Percentiles rank a stretch among this genome's conserved stretches.
Conservation (phyloP, 805 yeast species). For the Brettanomyces nanus region DNA sequence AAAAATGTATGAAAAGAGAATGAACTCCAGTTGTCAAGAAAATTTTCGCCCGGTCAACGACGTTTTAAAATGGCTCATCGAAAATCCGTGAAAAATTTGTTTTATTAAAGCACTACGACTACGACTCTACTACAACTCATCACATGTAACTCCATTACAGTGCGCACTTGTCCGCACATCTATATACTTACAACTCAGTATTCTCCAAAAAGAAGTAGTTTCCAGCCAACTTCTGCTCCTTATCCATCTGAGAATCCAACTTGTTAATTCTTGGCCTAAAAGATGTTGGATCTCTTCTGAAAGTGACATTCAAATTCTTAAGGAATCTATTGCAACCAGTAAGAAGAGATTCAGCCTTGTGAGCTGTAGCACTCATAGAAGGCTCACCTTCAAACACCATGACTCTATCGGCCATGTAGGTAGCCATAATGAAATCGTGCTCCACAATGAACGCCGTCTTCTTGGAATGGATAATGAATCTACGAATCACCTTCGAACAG, state of each 20-base stretch:
- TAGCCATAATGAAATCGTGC: constrained; percentile 99
- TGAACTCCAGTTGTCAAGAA: no score
- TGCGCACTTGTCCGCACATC: no score
- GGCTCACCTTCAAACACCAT: constrained; percentile 97
- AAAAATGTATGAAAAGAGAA: no score
- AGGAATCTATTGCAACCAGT: constrained; percentile 97
- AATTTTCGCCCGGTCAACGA: no score
- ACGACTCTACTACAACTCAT: no score
- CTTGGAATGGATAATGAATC: constrained; percentile 91
- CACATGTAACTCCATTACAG: no score
- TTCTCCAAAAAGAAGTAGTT: constrained; percentile 94
- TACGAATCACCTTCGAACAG: constrained; percentile 96
- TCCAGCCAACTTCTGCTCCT: constrained; percentile 88
- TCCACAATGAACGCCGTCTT: constrained; percentile 99
- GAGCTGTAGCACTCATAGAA: constrained; percentile 76
- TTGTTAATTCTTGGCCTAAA: constrained; percentile 98
- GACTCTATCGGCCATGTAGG: constrained; percentile 97
- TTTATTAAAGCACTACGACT: no score
- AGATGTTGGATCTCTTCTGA: constrained; percentile 98
- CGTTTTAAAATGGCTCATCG: no score
- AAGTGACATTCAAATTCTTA: constrained; percentile 94
- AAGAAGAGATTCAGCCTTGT: constrained; percentile 83
- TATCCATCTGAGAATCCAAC: constrained; percentile 97
- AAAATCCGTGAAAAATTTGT: no score
- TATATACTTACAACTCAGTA: constrained; percentile 29